These are phyloP conservation scores for Carex kokanica DNA, from an alignment of 176 grass and related monocot species.

Conservation along the genomic window DNA sequence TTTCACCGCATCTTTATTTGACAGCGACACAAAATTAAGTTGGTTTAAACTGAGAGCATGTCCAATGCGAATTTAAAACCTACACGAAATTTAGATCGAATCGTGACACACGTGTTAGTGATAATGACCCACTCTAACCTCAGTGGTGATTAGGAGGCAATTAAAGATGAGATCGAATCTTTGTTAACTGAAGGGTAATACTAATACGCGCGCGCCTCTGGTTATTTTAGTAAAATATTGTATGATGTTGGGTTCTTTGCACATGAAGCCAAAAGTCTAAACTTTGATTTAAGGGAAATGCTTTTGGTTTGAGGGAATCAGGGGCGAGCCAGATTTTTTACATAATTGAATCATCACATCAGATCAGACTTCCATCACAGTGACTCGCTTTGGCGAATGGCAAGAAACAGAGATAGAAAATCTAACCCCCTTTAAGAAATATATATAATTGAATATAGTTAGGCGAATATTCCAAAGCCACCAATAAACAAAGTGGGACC, in stretches of 20 bases:
- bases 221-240: neutral
- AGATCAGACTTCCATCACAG: neutral
- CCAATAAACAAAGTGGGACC: neutral
- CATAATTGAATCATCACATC: neutral
- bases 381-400: neutral
- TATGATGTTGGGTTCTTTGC: neutral
- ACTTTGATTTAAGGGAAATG: neutral
- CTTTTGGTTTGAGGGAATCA: neutral
- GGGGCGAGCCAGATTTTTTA: too few species aligned
- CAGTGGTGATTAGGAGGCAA: neutral
- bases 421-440: neutral
- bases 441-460: neutral
- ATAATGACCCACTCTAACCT: constrained; percentile 26
- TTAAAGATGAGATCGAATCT: constrained; percentile 12
- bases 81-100: neutral
- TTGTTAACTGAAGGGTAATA: neutral
- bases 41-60: neutral
- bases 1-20: constrained; percentile 11
- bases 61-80: constrained; percentile 4
- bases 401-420: neutral
- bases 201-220: neutral
- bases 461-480: constrained; percentile 17
- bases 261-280: neutral
- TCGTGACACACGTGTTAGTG: neutral
- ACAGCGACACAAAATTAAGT: neutral